Conservation (phyloP, 1,139 yeast genomes). For the Debaryomycetaceae sp. region DNA sequence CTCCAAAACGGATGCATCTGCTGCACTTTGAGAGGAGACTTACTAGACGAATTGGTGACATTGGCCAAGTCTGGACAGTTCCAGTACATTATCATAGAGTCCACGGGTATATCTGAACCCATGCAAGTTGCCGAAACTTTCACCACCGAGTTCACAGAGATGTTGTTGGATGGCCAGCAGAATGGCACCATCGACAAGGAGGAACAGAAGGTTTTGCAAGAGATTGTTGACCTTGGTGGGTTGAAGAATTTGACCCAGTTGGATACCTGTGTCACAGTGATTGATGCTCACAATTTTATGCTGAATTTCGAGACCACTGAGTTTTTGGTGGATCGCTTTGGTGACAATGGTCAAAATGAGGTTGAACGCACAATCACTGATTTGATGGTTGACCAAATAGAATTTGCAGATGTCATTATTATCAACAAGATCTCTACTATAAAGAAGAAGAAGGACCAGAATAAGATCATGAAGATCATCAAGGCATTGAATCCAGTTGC, state of each 20-base stretch:
- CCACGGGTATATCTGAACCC: conserved; percentile 45
- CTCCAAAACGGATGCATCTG: conserved; percentile 47
- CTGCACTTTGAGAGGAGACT: conserved; percentile 43
- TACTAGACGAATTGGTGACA: conserved; percentile 36
- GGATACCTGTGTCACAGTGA: conserved; percentile 45
- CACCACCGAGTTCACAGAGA: conserved; percentile 33
- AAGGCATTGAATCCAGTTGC: conserved; percentile 39
- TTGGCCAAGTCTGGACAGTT: conserved; percentile 29
- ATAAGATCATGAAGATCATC: conserved; percentile 25
- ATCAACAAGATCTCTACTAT: conserved; percentile 32
- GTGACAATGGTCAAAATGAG: conserved; percentile 33
- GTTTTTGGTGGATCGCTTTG: conserved; percentile 36
- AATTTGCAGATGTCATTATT: conserved; percentile 40
- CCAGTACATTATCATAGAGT: conserved; percentile 41
- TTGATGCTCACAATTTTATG: conserved; percentile 37
- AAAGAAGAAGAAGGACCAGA: conserved; percentile 17
- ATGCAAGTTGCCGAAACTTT: conserved; percentile 50
- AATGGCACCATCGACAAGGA: conserved; percentile 12
- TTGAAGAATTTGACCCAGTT: conserved; percentile 30
- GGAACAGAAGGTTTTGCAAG: conserved; percentile 22
- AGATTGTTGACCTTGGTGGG: conserved; percentile 35
- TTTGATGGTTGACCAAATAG: conserved; percentile 42
- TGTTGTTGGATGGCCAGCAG: conserved; percentile 15
- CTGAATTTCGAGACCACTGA: conserved; percentile 39
- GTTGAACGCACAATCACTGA: conserved; percentile 41